Conservation (phyloP, 2,329 filamentous ascomycete genomes). For the Purpureocillium takamizusanense region DNA sequence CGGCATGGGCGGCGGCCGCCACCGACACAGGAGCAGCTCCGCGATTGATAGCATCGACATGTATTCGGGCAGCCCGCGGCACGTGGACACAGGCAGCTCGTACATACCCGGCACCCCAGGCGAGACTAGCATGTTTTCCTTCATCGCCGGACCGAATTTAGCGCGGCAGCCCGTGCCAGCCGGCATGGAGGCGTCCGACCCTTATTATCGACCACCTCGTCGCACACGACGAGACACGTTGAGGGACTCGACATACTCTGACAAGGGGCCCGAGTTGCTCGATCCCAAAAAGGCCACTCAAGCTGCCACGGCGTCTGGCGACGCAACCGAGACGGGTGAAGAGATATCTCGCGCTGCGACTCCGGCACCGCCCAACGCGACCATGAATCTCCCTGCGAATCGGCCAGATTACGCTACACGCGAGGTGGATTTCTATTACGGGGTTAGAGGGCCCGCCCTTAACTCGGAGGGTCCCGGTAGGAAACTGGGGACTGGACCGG, state of each 20-base stretch:
- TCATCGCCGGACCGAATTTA: constrained; percentile 49
- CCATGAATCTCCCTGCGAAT: constrained; percentile 35
- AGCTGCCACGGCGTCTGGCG: constrained; percentile 18
- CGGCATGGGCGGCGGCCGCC: constrained; percentile 29
- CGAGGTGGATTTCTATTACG: constrained; percentile 96
- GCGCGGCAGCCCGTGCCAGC: constrained; percentile 35
- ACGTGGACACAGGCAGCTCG: constrained; percentile 51
- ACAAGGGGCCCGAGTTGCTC: constrained; percentile 19
- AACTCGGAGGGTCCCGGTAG: constrained; percentile 73
- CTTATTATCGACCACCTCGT: constrained; percentile 82
- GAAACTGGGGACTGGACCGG: constrained; percentile 85
- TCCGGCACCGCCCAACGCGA: constrained; percentile 29
- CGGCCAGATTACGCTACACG: constrained; percentile 83
- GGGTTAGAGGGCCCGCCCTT: constrained; percentile 78
- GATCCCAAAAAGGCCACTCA: constrained; percentile 30
- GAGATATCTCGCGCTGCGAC: constrained; percentile 34
- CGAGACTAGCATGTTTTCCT: constrained; percentile 64
- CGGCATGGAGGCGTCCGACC: constrained; percentile 52
- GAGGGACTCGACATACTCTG: constrained; percentile 23
- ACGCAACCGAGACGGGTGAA: constrained; percentile 30
- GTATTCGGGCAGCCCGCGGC: constrained; percentile 34
- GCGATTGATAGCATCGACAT: constrained; percentile 42
- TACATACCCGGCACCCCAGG: constrained; percentile 66
- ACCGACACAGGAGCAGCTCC: constrained; percentile 44
- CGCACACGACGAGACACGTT: constrained; percentile 52